Evolutionary conservation across 495 filamentous ascomycete species (phyloP).

Genomic region (Aspergillus asperescens): DNA sequence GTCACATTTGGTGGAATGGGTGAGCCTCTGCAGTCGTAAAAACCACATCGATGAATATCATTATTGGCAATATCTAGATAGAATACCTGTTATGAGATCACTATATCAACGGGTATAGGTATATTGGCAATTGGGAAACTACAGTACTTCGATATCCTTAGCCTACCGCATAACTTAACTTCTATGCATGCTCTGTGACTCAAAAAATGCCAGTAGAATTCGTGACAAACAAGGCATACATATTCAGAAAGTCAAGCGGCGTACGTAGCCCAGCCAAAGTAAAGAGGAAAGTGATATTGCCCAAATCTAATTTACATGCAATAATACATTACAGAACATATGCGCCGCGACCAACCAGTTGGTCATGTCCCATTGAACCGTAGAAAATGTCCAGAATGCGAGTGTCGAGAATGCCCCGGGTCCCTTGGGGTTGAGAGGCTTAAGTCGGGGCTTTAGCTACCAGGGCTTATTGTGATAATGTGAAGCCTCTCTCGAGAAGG

Average conservation of each 20-base stretch:
- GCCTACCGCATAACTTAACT: not conserved
- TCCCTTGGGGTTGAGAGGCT: slow-evolving; percentile 29
- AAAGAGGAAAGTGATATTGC: slow-evolving; percentile 8
- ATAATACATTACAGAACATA: slow-evolving; percentile 14
- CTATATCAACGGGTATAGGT: not conserved
- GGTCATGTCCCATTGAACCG: slow-evolving; percentile 15
- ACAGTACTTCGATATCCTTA: not conserved
- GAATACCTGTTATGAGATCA: not conserved
- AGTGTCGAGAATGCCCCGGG: not conserved
- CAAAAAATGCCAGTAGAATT: too few species aligned
- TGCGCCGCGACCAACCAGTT: slow-evolving; percentile 23
- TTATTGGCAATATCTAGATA: not conserved
- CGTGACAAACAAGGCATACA: too few species aligned
- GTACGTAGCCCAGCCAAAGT: not conserved
- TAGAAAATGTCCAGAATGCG: slow-evolving; percentile 6
- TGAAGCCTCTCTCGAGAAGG: not conserved
- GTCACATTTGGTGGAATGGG: slow-evolving; percentile 78
- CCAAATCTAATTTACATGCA: slow-evolving; percentile 20
- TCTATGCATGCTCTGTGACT: not conserved
- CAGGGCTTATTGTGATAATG: too few species aligned
- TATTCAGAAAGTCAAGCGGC: too few species aligned
- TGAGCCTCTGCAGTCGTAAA: slow-evolving; percentile 44
- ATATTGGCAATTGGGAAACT: not conserved
- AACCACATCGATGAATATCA: not conserved
- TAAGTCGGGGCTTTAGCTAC: too few species aligned